Evolutionary conservation across 768 basidiomycete species (phyloP).

Genomic region (Kwoniella shandongensis): DNA sequence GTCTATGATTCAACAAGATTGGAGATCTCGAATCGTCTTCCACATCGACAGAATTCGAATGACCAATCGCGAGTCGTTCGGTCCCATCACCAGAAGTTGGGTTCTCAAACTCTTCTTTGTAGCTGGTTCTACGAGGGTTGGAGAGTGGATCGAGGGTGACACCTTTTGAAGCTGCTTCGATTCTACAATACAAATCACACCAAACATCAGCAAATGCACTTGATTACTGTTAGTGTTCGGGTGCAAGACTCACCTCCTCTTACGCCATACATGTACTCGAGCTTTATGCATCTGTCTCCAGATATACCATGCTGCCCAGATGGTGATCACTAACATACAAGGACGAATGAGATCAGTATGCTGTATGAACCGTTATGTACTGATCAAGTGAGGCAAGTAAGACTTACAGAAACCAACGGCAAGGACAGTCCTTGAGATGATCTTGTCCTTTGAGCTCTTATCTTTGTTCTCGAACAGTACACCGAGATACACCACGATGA

Average conservation of each 20-base stretch:
- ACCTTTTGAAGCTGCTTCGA: slow-evolving; percentile 36
- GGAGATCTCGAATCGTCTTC: slow-evolving; percentile 36
- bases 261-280: slow-evolving; percentile 45
- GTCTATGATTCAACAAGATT: slow-evolving; percentile 19
- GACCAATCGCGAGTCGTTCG: no score
- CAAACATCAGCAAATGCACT: neutral
- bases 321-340: slow-evolving; percentile 38
- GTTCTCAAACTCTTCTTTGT: slow-evolving; percentile 24
- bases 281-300: slow-evolving; percentile 48
- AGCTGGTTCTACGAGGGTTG: slow-evolving; percentile 1
- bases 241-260: slow-evolving; percentile 34
- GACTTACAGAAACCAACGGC: slow-evolving; percentile 60
- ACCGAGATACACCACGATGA: slow-evolving; percentile 87
- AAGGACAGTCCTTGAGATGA: slow-evolving; percentile 70
- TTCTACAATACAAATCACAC: slow-evolving; percentile 6
- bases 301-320: slow-evolving; percentile 64
- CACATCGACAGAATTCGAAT: slow-evolving; percentile 11
- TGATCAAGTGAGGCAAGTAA: neutral
- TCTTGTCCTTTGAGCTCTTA: slow-evolving; percentile 59
- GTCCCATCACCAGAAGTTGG: neutral
- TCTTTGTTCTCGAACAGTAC: slow-evolving; percentile 54
- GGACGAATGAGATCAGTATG: neutral
- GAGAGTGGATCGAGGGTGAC: slow-evolving; percentile 19
- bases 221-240: neutral
- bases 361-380: no score